Conservation (phyloP, 176 grass and related monocot species). For the Triticum aestivum region DNA sequence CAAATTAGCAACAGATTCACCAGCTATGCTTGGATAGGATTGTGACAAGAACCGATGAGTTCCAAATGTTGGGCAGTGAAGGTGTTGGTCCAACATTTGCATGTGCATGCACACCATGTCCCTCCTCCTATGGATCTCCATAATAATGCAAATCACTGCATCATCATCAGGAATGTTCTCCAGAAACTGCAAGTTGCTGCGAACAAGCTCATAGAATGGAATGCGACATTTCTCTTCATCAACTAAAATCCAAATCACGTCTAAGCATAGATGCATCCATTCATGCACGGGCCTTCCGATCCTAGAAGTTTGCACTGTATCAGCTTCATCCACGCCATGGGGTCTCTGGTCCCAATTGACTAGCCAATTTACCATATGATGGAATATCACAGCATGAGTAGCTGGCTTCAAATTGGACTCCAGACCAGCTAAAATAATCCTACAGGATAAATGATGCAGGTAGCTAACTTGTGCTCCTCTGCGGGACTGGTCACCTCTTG, state of each 20-base stretch:
- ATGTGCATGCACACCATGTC: constrained; percentile 99
- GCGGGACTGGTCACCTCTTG: constrained; percentile 45
- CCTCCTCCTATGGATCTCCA: constrained; percentile 96
- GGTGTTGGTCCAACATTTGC: constrained; percentile 98
- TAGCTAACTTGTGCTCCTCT: constrained; percentile 58
- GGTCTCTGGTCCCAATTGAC: constrained; percentile 83
- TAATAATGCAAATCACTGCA: constrained; percentile 85
- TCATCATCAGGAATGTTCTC: constrained; percentile 97
- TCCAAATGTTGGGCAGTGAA: constrained; percentile 95
- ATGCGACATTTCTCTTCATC: constrained; percentile 78
- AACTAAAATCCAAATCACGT: constrained; percentile 92
- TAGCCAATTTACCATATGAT: constrained; percentile 85
- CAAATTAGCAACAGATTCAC: constrained; percentile 83
- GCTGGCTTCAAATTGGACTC: constrained; percentile 75
- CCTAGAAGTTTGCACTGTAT: constrained; percentile 45
- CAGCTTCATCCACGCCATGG: constrained; percentile 43
- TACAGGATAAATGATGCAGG: constrained; percentile 79
- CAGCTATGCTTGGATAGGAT: constrained; percentile 84
- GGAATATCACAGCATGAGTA: constrained; percentile 84
- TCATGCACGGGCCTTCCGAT: constrained; percentile 77
- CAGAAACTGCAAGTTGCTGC: constrained; percentile 83
- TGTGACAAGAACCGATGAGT: constrained; percentile 94
- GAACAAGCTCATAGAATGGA: constrained; percentile 95
- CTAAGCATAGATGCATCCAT: constrained; percentile 95
- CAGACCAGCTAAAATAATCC: constrained; percentile 75